Base-by-base conservation (phyloP, 1,284 basidiomycete species). In the Nidula niveotomentosa region DNA sequence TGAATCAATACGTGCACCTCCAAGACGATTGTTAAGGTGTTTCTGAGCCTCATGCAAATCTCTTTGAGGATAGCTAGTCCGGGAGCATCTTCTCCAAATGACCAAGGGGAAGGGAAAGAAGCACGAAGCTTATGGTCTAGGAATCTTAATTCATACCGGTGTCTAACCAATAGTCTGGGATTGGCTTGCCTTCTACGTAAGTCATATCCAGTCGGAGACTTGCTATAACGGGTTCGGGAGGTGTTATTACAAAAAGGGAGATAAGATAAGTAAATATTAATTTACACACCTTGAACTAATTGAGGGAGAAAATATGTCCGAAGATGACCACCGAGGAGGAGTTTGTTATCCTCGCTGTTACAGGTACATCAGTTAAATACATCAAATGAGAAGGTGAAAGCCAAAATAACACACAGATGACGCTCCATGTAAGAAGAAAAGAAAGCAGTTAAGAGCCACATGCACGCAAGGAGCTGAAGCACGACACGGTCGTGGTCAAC, bases 301-400 rank as follows among this genome's bases (percentile, higher is more conserved):
- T 60, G 62, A 0, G 77, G 77, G 10, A 74, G 56, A 52, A 76
- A 76, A 52, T 74, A 61, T 2, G 62, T 60, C 46, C 73, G 69
- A 2, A 77, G 60, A 47, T 66, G 64, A 1, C 66, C 67, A 12
- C 64, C 65, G 30, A 74, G 54, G 51, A 51, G 44, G 43, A 62
- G 66, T 39, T 46, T 60, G 4, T 58, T 62, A 55, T 58, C 62
- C 35, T 56, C 62, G 58, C 65, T 71, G 51, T n/a, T 43, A 49
- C 30, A 30, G 30, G 30, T 47, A 48, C 8, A 47, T 43, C 36
- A 48, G 37, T 51, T 36, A 55, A 15, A 37, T 41, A 6, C 6
- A 41, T 41, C 17, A 12, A 17, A 41, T 41, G 30, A 41, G 12
- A 41, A 41, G 39, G 8, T 41, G 39, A 41, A 41, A 41, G 6